phyloP scores from a whole-genome alignment of 129 eudicot genomes.

The Artemisia annua region DNA sequence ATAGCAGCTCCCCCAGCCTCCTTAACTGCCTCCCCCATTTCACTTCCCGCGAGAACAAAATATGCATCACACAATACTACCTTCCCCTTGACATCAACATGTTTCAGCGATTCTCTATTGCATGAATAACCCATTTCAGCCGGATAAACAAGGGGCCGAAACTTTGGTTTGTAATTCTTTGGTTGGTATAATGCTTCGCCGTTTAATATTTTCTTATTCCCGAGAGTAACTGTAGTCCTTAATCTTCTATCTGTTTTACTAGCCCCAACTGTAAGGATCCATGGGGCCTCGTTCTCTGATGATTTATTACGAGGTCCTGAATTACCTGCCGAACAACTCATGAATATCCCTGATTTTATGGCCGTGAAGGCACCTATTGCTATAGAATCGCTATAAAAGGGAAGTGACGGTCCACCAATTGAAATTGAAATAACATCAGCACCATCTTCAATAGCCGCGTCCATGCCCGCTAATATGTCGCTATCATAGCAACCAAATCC shows the following conservation, averaged over 20 bases:
- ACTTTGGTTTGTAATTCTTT: background rate
- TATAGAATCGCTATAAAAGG: background rate
- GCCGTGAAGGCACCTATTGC: background rate
- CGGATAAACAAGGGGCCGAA: background rate
- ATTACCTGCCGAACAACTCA: background rate
- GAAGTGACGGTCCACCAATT: background rate
- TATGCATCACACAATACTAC: background rate
- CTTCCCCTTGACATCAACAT: background rate
- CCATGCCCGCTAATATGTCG: background rate
- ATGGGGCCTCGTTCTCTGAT: background rate
- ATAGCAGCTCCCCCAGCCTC: too few relatives aligned
- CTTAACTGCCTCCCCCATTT: background rate
- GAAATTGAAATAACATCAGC: background rate
- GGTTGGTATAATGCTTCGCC: too few relatives aligned
- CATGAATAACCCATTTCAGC: background rate
- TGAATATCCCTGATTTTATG: background rate
- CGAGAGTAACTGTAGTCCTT: too few relatives aligned
- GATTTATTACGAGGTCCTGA: background rate
- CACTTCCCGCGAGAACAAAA: too few relatives aligned
- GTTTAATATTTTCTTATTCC: too few relatives aligned
- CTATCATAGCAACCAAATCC: background rate
- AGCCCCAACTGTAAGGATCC: conserved; percentile 1
- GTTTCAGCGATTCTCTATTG: background rate
- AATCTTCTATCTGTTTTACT: background rate
- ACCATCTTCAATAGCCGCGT: background rate